Evolutionary conservation across 805 yeast species (phyloP), one percentile per base, ranked within the genome.

Genomic region (Diddensiella santjacobensis): DNA sequence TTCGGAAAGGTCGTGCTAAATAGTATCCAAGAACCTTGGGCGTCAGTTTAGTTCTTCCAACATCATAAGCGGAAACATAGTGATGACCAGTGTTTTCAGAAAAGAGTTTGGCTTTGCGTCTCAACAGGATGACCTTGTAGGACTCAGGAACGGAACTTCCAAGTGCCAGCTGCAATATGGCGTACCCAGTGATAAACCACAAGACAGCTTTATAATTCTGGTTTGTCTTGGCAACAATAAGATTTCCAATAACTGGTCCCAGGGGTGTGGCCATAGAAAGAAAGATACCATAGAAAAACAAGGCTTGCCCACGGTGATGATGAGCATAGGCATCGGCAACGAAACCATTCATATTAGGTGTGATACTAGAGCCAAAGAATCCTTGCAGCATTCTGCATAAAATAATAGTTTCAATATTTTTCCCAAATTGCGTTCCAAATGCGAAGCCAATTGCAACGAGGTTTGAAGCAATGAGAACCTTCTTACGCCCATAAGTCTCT

Each of bases 281-380:
- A 47, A 72, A 58, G 84, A 80, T 23, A 90, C 88, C n/a, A 88
- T 84, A 47, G 83, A 66, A 66, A 88, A 81, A 67, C 84, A 85
- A 17, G 80, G 67, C 1, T n/a, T 91, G 88, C 2, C 80, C 56
- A 15, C 87, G 84, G 60, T 79, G 67, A 60, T 80, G 79, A 40
- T 76, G 75, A 23, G 81, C 78, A 20, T 72, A 87, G 35, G 86
- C 67, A 67, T 87, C 96, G 49, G 81, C 70, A 52, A 87, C 78
- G 5, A 91, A 80, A 54, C 95, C 96, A 47, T 89, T 88, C 8
- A 87, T 90, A 55, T 86, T 79, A 4, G 95, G 83, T 66, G 87
- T 72, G 1, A 89, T 87, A 2, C 93, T 91, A 1, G 89, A 81
- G 1, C 90, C 86, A 42, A 83, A 73, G 20, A 81, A 73, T 0